These are phyloP conservation scores for Neurospora sp. DNA, from an alignment of 495 filamentous ascomycete genomes.

Conservation along the genomic window DNA sequence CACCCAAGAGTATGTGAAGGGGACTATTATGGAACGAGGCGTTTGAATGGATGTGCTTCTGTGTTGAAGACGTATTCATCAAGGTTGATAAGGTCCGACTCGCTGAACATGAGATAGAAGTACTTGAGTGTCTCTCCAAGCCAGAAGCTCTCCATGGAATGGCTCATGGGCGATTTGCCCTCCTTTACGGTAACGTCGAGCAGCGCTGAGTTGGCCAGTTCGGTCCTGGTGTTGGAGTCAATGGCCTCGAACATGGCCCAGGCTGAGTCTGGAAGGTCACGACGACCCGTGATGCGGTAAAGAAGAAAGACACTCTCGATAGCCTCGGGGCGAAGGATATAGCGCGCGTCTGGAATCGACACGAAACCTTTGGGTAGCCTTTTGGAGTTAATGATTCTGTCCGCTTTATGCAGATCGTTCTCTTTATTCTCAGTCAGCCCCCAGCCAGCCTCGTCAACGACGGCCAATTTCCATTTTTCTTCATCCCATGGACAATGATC, in stretches of 20 bases:
- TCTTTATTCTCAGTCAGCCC: constrained; percentile 1
- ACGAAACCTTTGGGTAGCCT: constrained; percentile 57
- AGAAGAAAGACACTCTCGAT: constrained; percentile 64
- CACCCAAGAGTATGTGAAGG: neutral
- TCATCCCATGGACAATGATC: constrained; percentile 61
- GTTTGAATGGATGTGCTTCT: constrained; percentile 66
- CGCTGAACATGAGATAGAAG: constrained; percentile 73
- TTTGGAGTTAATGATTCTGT: constrained; percentile 43
- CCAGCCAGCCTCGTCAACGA: constrained; percentile 5
- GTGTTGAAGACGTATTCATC: constrained; percentile 79
- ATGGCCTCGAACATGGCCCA: constrained; percentile 52
- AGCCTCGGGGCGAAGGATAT: constrained; percentile 64
- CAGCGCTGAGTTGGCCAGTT: constrained; percentile 42
- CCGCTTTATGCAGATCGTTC: constrained; percentile 7
- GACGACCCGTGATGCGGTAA: constrained; percentile 51
- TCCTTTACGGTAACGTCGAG: constrained; percentile 24
- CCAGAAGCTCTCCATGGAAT: constrained; percentile 46
- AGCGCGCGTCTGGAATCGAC: constrained; percentile 46
- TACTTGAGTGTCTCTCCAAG: constrained; percentile 41
- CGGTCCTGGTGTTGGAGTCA: constrained; percentile 36
- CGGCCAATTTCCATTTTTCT: constrained; percentile 36
- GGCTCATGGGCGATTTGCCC: constrained; percentile 17
- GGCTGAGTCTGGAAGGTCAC: constrained; percentile 41
- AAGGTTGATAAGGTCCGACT: constrained; percentile 56
- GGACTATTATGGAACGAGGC: constrained; percentile 14